Evolutionary conservation across 2,329 filamentous ascomycete species (phyloP).

Genomic region (Lecanicillium sp.): DNA sequence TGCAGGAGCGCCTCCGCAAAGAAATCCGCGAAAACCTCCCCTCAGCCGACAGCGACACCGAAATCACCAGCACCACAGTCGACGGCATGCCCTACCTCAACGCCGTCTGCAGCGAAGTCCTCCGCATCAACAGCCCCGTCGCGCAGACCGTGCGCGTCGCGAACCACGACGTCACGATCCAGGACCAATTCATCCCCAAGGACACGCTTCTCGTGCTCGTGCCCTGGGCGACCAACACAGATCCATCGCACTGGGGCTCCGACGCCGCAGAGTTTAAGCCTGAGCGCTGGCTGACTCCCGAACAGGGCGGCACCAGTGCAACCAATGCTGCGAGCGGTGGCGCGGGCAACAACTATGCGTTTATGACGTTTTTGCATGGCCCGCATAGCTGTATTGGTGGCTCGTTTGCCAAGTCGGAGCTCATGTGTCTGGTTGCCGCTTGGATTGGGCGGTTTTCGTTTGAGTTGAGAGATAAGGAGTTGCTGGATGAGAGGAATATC

Average conservation of each 20-base stretch:
- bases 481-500: conserved; percentile 8
- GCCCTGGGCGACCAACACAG: conserved; percentile 21
- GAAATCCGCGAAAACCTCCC: conserved; percentile 28
- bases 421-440: conserved; percentile 7
- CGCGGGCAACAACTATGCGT: conserved; percentile 19
- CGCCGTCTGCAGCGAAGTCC: conserved; percentile 49
- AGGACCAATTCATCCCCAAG: conserved; percentile 24
- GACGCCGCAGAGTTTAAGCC: conserved; percentile 27
- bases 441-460: conserved; percentile 10
- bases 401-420: conserved; percentile 8
- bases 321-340: conserved; percentile 10
- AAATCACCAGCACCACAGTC: conserved; percentile 42
- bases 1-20: conserved; percentile 28
- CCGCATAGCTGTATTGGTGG: conserved; percentile 10
- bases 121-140: conserved; percentile 31
- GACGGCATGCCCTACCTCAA: conserved; percentile 72
- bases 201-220: conserved; percentile 25
- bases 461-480: conserved; percentile 7
- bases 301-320: conserved; percentile 11
- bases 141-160: conserved; percentile 23
- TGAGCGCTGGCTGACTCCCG: conserved; percentile 24
- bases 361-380: conserved; percentile 15
- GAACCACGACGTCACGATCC: conserved; percentile 21
- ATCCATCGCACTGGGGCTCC: conserved; percentile 24
- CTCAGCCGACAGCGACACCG: conserved; percentile 21